Base-by-base conservation (phyloP, 768 basidiomycete species). In the Suillus luteus region DNA sequence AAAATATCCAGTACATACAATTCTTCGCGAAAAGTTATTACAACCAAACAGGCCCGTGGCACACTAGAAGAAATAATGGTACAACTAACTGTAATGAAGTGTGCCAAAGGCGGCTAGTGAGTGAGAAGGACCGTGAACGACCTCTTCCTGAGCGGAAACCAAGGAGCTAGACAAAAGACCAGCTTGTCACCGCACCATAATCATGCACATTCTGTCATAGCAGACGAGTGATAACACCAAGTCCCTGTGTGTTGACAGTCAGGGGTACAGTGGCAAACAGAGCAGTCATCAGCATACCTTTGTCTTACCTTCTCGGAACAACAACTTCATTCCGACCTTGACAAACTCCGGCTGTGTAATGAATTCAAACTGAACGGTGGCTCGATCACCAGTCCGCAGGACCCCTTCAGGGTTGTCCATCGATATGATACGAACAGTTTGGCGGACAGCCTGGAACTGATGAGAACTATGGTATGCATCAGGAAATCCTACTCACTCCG, bases 261-360 rank as follows among this genome's bases (percentile, higher is more conserved):
- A 69, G 64, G 11, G 52, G 33, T 52, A 62, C 58, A 27, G 22
- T 24, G 48, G 24, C 22, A n/a, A 60, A 48, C 44, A 67, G 43
- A 57, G 17, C 37, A 22, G 49, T 55, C 55, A 49, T 51, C 33
- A 22, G 71, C 80, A 40, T 59, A 89, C 95, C 83, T 97, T 98
- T 1, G 95, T 97, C 80, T 94, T 95, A 4, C 96, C 96, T 76
- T 99, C 97, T 46, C 96, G 82, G 75, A 99, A 95, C 14, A 99
- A 77, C 27, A 96, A 81, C 77, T 95, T 94, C 89, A 93, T 93
- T 33, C 96, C 96, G 68, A 89, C 90, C 74, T 96, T 95, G 66
- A 99, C 81, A 72, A 89, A 96, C 80, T 97, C 96, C 0, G 93
- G 90, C 61, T 91, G 90, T 15, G 92, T 89, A 61, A 96, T 92